Conservation (phyloP, 169 alveolate species). For the Perkinsus olseni region DNA sequence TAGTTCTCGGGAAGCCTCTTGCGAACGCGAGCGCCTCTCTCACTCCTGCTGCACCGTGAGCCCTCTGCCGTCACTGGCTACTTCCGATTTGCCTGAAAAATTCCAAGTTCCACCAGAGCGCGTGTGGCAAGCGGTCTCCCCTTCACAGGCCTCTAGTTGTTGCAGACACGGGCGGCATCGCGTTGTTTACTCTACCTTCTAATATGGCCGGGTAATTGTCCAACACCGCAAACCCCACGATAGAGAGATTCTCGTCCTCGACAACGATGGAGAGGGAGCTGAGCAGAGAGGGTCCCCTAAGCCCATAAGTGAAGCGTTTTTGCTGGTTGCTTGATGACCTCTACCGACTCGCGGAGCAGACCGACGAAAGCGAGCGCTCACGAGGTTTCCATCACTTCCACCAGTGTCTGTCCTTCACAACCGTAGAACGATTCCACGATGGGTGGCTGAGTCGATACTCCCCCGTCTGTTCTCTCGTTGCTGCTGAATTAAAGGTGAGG, state of each 20-base stretch:
- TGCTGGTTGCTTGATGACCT: too few species aligned
- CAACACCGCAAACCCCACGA: background rate
- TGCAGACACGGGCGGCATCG: background rate
- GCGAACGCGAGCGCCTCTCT: too few species aligned
- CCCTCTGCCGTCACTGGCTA: background rate
- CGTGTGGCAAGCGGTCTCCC: background rate
- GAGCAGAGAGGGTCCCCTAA: too few species aligned
- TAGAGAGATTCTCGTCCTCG: background rate
- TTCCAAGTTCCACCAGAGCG: background rate
- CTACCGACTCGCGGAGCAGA: too few species aligned
- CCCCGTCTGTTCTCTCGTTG: background rate
- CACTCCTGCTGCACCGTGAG: background rate
- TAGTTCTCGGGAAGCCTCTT: too few species aligned
- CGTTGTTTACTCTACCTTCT: background rate
- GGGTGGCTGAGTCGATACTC: background rate
- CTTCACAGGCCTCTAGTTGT: background rate
- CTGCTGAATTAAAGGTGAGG: background rate
- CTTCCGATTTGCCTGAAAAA: background rate
- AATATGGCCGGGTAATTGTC: background rate
- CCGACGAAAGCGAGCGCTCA: too few species aligned
- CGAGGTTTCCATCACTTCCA: background rate
- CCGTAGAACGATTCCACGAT: background rate
- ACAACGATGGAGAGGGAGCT: background rate
- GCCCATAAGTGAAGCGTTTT: too few species aligned
- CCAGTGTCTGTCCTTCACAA: background rate